Base-by-base conservation (phyloP, 2,329 filamentous ascomycete genomes). In the Diaporthe citrichinensis region DNA sequence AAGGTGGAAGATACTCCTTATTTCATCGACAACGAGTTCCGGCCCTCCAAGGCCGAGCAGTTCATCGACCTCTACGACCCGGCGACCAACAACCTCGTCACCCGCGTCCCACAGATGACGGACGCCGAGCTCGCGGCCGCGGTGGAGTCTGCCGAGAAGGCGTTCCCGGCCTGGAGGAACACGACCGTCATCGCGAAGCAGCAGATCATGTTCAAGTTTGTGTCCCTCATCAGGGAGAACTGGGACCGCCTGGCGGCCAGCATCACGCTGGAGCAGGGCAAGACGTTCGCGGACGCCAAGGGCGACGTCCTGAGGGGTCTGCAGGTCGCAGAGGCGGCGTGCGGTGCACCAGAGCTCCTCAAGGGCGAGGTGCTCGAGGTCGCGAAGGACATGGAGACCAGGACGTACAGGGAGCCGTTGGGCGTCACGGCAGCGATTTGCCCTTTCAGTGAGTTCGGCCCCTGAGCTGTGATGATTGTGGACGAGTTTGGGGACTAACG, bases 181-280 rank as follows among this genome's bases (percentile, higher is more conserved):
- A 96, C 91, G 36, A 94, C 91, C 82, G 87, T 96, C 78, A 88
- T 97, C 78, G 87, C 90, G 77, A 89, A 94, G 78, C 94, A 97
- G 88, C 92, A 94, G 86, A 93, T 96, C 86, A 95, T 96, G 93
- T 96, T 97, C 89, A 94, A 93, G 84, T 95, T 95, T 81, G 94
- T 95, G 46, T 89, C 90, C 44, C 87, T 97, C 81, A 95, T 97
- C 83, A 89, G 94, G 71, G 93, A 96, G 86, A 93, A 97, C 86
- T 96, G 94, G 94, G 94, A 97, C 83, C 90, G 94, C 25, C 86
- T 97, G 79, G 94, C 94, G 23, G 94, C 94, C 17, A 95, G 93
- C 86, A 97, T 97, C 84, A 96, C 94, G 9, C 88, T 96, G 74
- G 94, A 97, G 87, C 94, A 97, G 87, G 94, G 94, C 84, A 97